Conservation (phyloP, 2,329 filamentous ascomycete genomes). For the Clonostachys sp. region DNA sequence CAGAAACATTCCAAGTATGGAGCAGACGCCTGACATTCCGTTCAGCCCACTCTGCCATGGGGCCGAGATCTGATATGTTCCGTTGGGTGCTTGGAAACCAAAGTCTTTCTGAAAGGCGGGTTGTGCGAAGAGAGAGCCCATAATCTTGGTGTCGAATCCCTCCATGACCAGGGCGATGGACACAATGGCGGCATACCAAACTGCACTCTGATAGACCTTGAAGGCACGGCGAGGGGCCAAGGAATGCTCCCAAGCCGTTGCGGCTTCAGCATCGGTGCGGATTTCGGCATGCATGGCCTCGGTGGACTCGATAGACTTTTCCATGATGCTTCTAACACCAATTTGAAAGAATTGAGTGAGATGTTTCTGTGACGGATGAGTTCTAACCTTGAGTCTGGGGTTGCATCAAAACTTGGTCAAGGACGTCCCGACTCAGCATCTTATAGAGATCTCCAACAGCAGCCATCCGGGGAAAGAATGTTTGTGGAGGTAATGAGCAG, state of each 20-base stretch:
- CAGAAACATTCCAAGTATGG: conserved; percentile 32
- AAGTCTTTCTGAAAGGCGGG: conserved; percentile 21
- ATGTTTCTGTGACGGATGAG: too few relatives aligned
- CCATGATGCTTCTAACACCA: background rate
- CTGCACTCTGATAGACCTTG: conserved; percentile 17
- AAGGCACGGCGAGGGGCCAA: conserved; percentile 12
- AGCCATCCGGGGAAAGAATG: too few relatives aligned
- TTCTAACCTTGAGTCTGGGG: too few relatives aligned
- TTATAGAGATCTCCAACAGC: too few relatives aligned
- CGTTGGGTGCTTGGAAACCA: conserved; percentile 2
- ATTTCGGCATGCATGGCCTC: background rate
- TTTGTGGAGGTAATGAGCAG: too few relatives aligned
- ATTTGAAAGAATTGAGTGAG: too few relatives aligned
- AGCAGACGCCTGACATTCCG: conserved; percentile 29
- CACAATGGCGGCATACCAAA: conserved; percentile 20
- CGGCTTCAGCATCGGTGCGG: background rate
- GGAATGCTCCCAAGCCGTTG: conserved; percentile 11
- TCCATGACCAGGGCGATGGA: conserved; percentile 4
- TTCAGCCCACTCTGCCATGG: conserved; percentile 35
- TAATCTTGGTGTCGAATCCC: conserved; percentile 7
- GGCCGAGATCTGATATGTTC: conserved; percentile 12
- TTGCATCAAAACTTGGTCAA: too few relatives aligned
- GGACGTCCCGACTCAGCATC: too few relatives aligned
- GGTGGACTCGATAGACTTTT: background rate
- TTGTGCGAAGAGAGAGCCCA: conserved; percentile 22